Evolutionary conservation across 352 stramenopile genomes (phyloP), one percentile per base, ranked within the genome.

Genomic region (Phytophthora megakarya): DNA sequence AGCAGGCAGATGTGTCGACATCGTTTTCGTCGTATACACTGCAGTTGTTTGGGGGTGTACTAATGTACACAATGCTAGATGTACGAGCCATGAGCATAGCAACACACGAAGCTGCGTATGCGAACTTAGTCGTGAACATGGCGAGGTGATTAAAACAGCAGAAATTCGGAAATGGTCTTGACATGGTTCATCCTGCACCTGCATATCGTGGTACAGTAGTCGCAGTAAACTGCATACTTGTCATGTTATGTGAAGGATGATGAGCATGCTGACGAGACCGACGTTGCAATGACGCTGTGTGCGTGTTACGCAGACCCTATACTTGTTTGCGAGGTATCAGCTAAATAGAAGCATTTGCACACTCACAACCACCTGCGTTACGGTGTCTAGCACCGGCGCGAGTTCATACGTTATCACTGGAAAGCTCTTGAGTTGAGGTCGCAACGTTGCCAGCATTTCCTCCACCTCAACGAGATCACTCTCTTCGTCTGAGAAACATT

Each of bases 351-450:
- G 49, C 10, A 88, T 52, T 42, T 90, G 81, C 15, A 89, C 67
- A 38, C 62, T 76, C 8, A 86, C 66, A 21, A 90, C 74, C 0
- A 72, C 71, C 47, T 89, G 77, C 49, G 79, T 88, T 21, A 90
- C 61, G 0, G 70, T 39, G 37, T 90, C 79, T 26, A 88, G 53
- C 9, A 90, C 58, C 1, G 79, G 81, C 5, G 72, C 64, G 37
- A 89, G 66, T 26, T 88, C 81, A 69, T 90, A 90, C 23, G 38
- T 46, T 47, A 88, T 67, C 10, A 65, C 43, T 1, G 60, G 62
- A 16, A 84, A 68, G 11, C 45, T 33, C 12, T 70, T 61, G 16
- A 88, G 57, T 1, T 74, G 65, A 13, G 81, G 81, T 9, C 63
- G 50, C 1, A 89, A 30, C 18, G 60, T 30, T 35, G 46, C 22